Percentiles rank a stretch among this genome's conserved stretches.
These are phyloP conservation scores for Acer saccharum DNA, from an alignment of 345 rosid species.

Conservation along the genomic window DNA sequence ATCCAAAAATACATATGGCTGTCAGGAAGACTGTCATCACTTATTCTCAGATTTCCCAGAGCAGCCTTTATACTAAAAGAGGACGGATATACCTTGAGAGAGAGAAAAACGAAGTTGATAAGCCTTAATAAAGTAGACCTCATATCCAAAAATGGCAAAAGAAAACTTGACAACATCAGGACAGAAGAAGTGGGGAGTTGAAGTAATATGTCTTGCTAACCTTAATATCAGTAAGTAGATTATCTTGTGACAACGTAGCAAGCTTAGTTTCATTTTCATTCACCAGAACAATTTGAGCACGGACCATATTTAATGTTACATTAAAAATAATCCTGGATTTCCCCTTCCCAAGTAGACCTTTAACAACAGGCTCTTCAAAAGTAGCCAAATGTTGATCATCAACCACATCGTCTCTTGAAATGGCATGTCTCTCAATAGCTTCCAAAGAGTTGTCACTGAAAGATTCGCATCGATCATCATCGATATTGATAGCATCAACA, in stretches of 20 bases:
- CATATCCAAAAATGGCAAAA: constrained; percentile 12
- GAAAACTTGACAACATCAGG: constrained; percentile 6
- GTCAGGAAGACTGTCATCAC: constrained; percentile 90
- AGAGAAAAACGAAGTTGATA: constrained; percentile 20
- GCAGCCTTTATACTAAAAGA: constrained; percentile 90
- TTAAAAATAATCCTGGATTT: constrained; percentile 84
- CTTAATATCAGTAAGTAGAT: constrained; percentile 84
- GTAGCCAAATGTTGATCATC: constrained; percentile 34
- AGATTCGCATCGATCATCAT: constrained; percentile 61
- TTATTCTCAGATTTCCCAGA: constrained; percentile 89
- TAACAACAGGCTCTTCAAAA: constrained; percentile 63
- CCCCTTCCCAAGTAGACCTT: constrained; percentile 92
- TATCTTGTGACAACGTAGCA: constrained; percentile 89
- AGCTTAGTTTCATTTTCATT: constrained; percentile 88
- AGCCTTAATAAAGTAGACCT: constrained; percentile 16
- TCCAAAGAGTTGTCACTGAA: constrained; percentile 59
- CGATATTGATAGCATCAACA: constrained; percentile 64
- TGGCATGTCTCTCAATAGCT: constrained; percentile 40
- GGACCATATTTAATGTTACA: constrained; percentile 81
- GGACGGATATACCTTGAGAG: constrained; percentile 86
- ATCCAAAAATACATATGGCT: constrained; percentile 90
- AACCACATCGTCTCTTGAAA: constrained; percentile 42
- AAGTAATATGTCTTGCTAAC: constrained; percentile 38
- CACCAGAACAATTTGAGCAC: constrained; percentile 87
- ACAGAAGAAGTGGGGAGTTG: background rate